Evolutionary conservation across 1,284 basidiomycete genomes (phyloP).

Genomic region (Ustilago esculenta): DNA sequence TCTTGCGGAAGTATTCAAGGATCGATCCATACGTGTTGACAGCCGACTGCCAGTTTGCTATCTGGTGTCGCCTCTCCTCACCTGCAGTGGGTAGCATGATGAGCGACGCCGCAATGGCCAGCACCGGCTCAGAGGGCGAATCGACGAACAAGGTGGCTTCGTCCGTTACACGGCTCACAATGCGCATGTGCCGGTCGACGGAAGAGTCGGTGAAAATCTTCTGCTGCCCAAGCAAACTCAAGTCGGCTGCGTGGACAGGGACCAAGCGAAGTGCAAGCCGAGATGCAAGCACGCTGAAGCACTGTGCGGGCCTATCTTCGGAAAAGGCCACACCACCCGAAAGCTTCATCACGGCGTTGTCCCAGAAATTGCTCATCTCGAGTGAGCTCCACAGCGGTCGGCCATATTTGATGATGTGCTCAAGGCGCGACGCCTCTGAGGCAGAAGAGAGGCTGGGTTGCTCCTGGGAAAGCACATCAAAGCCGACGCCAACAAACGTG

Average conservation of each 20-base stretch:
- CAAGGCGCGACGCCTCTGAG: not conserved
- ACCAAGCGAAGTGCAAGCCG: slow-evolving; percentile 5
- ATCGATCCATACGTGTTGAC: not conserved
- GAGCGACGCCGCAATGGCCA: slow-evolving; percentile 16
- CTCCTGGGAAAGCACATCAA: slow-evolving; percentile 8
- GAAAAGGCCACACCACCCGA: not conserved
- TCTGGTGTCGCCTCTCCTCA: not conserved
- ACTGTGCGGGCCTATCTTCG: not conserved
- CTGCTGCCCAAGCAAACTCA: not conserved
- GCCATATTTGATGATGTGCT: slow-evolving; percentile 15
- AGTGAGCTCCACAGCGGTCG: slow-evolving; percentile 21
- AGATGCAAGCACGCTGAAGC: slow-evolving; percentile 13
- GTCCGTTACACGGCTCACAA: not conserved
- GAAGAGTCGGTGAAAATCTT: not conserved
- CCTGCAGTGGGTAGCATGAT: slow-evolving; percentile 2
- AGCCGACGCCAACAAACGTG: slow-evolving; percentile 9
- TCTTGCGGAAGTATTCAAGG: not conserved
- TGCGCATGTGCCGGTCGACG: slow-evolving; percentile 22
- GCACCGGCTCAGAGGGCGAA: slow-evolving; percentile 14
- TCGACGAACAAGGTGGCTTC: not conserved
- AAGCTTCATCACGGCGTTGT: not conserved
- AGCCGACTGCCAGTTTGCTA: not conserved
- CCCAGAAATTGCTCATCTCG: not conserved
- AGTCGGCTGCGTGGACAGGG: not conserved
- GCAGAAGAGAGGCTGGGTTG: not conserved